A percentile compares a stretch with the other conserved stretches of the same genome.
phyloP scores from a whole-genome alignment of 495 filamentous ascomycete species.

The Hypoxylon lienhwacheense region DNA sequence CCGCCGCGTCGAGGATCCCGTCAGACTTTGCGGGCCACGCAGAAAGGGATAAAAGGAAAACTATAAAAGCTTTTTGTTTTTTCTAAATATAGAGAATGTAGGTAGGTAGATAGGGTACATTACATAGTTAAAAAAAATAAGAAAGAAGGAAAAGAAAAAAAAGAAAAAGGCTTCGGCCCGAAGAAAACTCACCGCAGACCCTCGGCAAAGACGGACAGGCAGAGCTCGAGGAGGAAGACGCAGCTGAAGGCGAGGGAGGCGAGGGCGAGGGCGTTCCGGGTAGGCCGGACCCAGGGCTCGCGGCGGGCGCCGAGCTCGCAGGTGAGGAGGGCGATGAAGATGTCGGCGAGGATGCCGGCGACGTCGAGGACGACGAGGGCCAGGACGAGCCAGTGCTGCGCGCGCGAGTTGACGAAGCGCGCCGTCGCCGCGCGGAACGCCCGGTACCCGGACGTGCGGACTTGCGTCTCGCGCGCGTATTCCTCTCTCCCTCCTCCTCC shows the following conservation, averaged over 20 bases:
- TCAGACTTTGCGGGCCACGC: too few relatives aligned
- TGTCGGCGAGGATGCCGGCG: conserved; percentile 35
- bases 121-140: not conserved
- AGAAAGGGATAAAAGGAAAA: too few relatives aligned
- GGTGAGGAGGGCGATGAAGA: conserved; percentile 62
- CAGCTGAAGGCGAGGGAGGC: conserved; percentile 58
- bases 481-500: too few relatives aligned
- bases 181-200: conserved; percentile 50
- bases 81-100: too few relatives aligned
- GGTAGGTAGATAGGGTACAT: too few relatives aligned
- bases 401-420: conserved; percentile 54
- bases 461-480: not conserved
- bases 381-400: conserved; percentile 50
- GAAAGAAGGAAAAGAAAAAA: not conserved
- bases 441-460: conserved; percentile 14
- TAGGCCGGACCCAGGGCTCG: conserved; percentile 41
- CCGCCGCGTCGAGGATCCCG: too few relatives aligned
- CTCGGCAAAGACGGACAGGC: conserved; percentile 59
- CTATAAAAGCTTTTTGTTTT: not conserved
- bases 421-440: conserved; percentile 32
- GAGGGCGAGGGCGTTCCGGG: conserved; percentile 47
- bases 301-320: conserved; percentile 54
- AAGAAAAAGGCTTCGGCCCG: not conserved
- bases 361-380: conserved; percentile 30
- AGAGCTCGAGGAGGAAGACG: conserved; percentile 63